Evolutionary conservation across 1,284 basidiomycete species (phyloP).

Genomic region (Melampsora larici-populina): DNA sequence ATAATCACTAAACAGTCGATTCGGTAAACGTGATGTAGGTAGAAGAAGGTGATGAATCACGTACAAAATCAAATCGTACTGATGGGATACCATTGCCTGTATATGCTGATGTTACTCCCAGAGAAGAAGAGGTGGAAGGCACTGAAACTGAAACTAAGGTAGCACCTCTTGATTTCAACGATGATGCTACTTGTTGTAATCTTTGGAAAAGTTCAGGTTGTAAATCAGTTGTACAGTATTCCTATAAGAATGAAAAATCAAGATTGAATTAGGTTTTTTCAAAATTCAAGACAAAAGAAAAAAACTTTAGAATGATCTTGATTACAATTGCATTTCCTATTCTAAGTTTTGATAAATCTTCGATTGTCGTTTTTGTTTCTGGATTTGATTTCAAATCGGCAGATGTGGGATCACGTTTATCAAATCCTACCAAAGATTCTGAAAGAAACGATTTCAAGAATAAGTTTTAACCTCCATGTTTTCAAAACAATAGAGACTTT

Average conservation of each 20-base stretch:
- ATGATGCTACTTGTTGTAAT: too few relatives aligned
- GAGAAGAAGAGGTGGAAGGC: slow-evolving; percentile 70
- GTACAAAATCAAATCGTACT: slow-evolving; percentile 72
- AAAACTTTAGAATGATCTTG: too few relatives aligned
- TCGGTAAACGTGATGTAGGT: slow-evolving; percentile 58
- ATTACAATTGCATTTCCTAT: slow-evolving; percentile 16
- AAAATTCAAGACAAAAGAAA: not conserved
- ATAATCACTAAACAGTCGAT: slow-evolving; percentile 6
- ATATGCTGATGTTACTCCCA: slow-evolving; percentile 86
- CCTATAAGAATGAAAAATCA: too few relatives aligned
- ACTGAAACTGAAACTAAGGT: slow-evolving; percentile 71
- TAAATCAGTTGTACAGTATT: slow-evolving; percentile 20
- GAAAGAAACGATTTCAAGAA: not conserved
- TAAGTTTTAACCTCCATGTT: too few relatives aligned
- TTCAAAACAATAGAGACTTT: too few relatives aligned
- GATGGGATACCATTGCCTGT: slow-evolving; percentile 93
- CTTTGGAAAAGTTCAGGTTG: slow-evolving; percentile 49
- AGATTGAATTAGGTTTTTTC: too few relatives aligned
- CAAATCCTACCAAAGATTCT: slow-evolving; percentile 14
- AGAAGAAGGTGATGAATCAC: slow-evolving; percentile 55
- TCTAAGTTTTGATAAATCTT: slow-evolving; percentile 23
- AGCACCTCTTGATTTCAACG: too few relatives aligned
- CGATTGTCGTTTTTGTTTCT: slow-evolving; percentile 1
- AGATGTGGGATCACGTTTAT: slow-evolving; percentile 18
- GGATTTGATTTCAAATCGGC: slow-evolving; percentile 2